Evolutionary conservation across 2,329 filamentous ascomycete genomes (phyloP), one percentile per base, ranked within the genome.

Genomic region (Penicillium fuscoglaucum): DNA sequence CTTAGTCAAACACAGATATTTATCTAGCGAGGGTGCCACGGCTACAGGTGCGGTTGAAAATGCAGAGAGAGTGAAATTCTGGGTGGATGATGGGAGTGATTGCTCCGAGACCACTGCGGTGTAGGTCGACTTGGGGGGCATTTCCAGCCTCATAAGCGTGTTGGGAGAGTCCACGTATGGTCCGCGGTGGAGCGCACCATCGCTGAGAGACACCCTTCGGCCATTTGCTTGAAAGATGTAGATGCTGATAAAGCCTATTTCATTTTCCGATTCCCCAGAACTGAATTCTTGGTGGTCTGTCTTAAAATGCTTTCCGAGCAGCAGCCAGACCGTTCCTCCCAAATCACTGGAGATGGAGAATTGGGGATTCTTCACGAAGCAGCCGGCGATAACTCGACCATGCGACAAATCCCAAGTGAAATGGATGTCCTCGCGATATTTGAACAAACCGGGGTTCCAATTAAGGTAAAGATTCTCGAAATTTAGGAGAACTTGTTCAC

Each of bases 391-490:
- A 52, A 86, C 82, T 21, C 65, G 71, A 4, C 67, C 62, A 40
- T 65, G 70, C n/a, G 77, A 73, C n/a, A 88, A 72, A 59, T 88
- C 82, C 95, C 95, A 99, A 2, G 83, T 82, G 70, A 98, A 96
- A 75, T 99, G 95, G 56, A 93, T 86, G 68, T 99, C 93, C 73
- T 96, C 88, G 9, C 93, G 87, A 70, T 90, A 79, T 1, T 80
- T 80, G 75, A 99, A 99, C 0, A 96, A 80, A 0, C 84, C 83
- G 0, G 95, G 93, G 64, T 96, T 97, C 95, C 95, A 99, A 76
- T 98, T 99, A 55, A 99, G 81, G 74, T 98, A 99, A 65, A 99
- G 85, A 19, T 93, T 96, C 72, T 98, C 92, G 63, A 97, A 99
- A 70, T 96, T 88, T 68, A 96, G 92, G 37, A 91, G 84, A 4